Percentiles rank a stretch among this genome's conserved stretches.
Evolutionary conservation across 2,329 filamentous ascomycete genomes (phyloP).

Genomic region (Arthrobotrys sinensis): DNA sequence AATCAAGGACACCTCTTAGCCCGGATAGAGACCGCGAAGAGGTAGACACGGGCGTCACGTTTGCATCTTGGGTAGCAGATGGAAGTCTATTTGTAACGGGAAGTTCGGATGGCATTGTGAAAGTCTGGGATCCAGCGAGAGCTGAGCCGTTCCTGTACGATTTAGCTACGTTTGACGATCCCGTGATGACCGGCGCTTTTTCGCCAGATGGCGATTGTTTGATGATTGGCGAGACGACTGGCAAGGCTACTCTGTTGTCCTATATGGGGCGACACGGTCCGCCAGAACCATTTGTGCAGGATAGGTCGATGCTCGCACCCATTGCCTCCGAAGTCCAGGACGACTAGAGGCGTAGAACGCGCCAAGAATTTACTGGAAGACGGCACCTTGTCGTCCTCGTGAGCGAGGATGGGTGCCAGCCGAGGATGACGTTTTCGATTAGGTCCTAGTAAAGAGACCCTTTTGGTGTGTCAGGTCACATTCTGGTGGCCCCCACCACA

Average conservation of each 20-base stretch:
- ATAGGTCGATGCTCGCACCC: conserved; percentile 60
- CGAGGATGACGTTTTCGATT: conserved; percentile 47
- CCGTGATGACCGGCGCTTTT: conserved; percentile 64
- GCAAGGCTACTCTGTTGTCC: conserved; percentile 63
- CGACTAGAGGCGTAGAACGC: conserved; percentile 37
- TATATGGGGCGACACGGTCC: conserved; percentile 58
- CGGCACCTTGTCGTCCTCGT: conserved; percentile 45
- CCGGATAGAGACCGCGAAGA: conserved; percentile 57
- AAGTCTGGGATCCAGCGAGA: conserved; percentile 63
- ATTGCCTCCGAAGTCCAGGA: conserved; percentile 56
- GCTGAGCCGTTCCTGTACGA: conserved; percentile 62
- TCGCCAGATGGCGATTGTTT: conserved; percentile 62
- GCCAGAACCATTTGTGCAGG: conserved; percentile 58
- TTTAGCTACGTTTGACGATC: conserved; percentile 62
- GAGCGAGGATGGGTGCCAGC: conserved; percentile 35
- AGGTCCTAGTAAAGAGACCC: background rate
- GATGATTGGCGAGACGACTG: conserved; percentile 63
- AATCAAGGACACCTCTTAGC: conserved; percentile 51
- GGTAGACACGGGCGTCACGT: conserved; percentile 63
- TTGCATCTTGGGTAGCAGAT: conserved; percentile 62
- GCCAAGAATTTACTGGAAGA: conserved; percentile 42
- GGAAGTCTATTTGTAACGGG: conserved; percentile 61
- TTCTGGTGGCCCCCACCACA: background rate
- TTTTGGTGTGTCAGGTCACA: conserved; percentile 1
- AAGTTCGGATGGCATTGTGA: conserved; percentile 63